These are phyloP conservation scores for Fusarium coicis DNA, from an alignment of 2,329 filamentous ascomycete genomes.

Conservation along the genomic window DNA sequence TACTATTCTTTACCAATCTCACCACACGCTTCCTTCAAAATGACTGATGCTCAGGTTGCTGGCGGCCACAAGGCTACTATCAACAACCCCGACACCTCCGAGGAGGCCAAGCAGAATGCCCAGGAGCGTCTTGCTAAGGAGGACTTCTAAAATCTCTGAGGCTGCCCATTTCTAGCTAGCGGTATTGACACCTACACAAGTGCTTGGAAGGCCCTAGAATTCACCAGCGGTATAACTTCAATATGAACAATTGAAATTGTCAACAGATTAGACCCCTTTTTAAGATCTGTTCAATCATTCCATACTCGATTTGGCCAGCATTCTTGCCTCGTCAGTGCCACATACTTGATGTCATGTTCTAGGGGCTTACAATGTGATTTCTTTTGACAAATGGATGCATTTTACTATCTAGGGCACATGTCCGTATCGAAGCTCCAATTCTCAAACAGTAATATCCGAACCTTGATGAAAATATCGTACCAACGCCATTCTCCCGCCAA, in stretches of 20 bases:
- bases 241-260: not conserved
- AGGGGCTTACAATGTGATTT: not conserved
- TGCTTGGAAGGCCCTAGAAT: not conserved
- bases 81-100: conserved; percentile 65
- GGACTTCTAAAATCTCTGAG: conserved; percentile 13
- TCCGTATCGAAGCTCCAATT: conserved; percentile 9
- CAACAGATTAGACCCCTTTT: not conserved
- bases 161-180: not conserved
- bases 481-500: conserved; percentile 39
- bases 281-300: not conserved
- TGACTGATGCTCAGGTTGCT: conserved; percentile 63
- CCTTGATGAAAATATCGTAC: conserved; percentile 29
- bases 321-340: not conserved
- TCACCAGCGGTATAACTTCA: not conserved
- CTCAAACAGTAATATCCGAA: conserved; percentile 11
- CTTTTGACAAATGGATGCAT: not conserved
- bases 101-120: conserved; percentile 65
- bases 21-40: conserved; percentile 46
- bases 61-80: conserved; percentile 70
- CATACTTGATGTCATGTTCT: not conserved
- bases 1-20: not conserved
- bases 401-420: not conserved
- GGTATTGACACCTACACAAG: not conserved
- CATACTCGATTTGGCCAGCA: not conserved
- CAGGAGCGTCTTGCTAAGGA: conserved; percentile 59